These are phyloP conservation scores for Odontarrhena argentea DNA, from an alignment of 345 rosid species.

Conservation along the genomic window DNA sequence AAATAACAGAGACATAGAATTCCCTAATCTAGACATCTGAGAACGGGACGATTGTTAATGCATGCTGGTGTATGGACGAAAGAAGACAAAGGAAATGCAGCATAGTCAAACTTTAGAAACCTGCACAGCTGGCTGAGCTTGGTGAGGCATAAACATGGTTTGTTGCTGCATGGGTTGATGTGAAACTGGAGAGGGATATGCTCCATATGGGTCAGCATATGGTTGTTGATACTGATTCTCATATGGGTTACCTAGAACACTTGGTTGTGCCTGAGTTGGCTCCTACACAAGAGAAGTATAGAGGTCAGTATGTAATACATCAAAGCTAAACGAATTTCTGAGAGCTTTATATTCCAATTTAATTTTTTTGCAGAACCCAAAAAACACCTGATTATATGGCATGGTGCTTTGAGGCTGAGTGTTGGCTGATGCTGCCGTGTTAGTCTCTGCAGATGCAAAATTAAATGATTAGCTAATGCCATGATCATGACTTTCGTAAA, in stretches of 20 bases:
- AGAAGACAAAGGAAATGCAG: conserved; percentile 20
- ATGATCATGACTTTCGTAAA: conserved; percentile 10
- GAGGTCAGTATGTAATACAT: conserved; percentile 25
- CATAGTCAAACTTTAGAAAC: conserved; percentile 45
- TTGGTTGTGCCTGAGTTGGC: conserved; percentile 45
- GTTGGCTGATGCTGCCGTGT: conserved; percentile 41
- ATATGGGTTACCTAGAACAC: conserved; percentile 53
- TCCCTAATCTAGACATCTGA: conserved; percentile 33
- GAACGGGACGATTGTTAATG: conserved; percentile 14
- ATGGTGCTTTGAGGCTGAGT: conserved; percentile 44
- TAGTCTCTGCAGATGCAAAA: conserved; percentile 61
- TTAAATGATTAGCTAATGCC: conserved; percentile 13
- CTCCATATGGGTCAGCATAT: conserved; percentile 51
- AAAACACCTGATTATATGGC: conserved; percentile 39
- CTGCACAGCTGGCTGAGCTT: conserved; percentile 60
- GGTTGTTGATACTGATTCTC: conserved; percentile 64
- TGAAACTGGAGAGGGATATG: conserved; percentile 51
- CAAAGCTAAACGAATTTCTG: conserved; percentile 15
- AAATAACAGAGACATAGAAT: conserved; percentile 11
- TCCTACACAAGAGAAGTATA: conserved; percentile 40
- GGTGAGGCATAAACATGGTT: conserved; percentile 72
- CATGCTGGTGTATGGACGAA: conserved; percentile 18
- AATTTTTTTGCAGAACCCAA: conserved; percentile 14
- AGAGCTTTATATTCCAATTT: conserved; percentile 20
- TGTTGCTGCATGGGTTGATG: conserved; percentile 53